Evolutionary conservation across 768 basidiomycete genomes (phyloP), one percentile per base, ranked within the genome.

Genomic region (Pleurotus djamor): DNA sequence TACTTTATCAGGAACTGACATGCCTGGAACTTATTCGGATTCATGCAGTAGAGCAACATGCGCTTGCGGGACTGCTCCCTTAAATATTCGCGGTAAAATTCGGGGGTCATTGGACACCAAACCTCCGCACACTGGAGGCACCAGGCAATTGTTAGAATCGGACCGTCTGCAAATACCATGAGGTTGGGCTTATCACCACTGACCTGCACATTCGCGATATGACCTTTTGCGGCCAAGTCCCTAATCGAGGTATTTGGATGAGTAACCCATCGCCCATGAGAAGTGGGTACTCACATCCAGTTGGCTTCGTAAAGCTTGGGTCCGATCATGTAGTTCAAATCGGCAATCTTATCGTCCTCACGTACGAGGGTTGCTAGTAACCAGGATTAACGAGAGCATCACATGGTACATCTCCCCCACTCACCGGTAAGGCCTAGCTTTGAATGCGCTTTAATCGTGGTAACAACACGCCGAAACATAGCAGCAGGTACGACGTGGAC

Each of bases 191-290:
- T 52, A 56, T 55, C 38, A 59, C 48, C 38, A 33, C 70, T 65
- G 71, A 95, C 95, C 87, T 98, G 96, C n/a, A 99, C 97, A 68
- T 97, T 98, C 5, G 97, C 97, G 68, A 99, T 99, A 72, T 99
- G 97, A 2, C 97, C 97, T 74, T 98, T 98, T 61, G 94, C 94
- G 56, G 97, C 97, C 65, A 99, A 86, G 73, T 99, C 97, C 82
- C 82, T 83, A 64, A 44, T 57, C 28, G 48, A 56, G 58, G 58
- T 60, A 41, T 10, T n/a, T 10, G 57, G 21, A 65, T 61, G 44
- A 65, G 58, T 52, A 35, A 52, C 62, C 51, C 60, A 45, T 36
- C 58, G 57, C 41, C 60, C 45, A 16, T 21, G 17, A 58, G 57
- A 52, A 62, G 41, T 54, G 7, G 43, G 35, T 16, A 67, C 76